These are phyloP conservation scores for Cutaneotrichosporon sp. DNA, from an alignment of 1,284 basidiomycete genomes.

Conservation along the genomic window DNA sequence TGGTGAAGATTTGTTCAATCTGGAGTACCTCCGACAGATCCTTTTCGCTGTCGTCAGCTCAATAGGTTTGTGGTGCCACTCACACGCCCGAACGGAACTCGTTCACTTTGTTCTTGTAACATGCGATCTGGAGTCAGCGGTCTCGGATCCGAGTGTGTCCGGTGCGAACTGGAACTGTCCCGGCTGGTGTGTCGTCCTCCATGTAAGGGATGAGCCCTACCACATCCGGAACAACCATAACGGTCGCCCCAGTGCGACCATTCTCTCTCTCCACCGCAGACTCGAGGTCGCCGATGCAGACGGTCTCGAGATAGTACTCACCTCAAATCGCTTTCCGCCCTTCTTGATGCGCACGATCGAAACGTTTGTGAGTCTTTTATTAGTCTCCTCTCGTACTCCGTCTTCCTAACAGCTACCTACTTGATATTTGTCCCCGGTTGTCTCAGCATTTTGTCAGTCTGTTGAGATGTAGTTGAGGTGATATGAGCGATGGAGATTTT, in stretches of 20 bases:
- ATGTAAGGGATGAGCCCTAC: too few relatives aligned
- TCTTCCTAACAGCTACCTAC: constrained; percentile 3
- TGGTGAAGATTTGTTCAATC: constrained; percentile 91
- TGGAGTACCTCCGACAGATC: constrained; percentile 94
- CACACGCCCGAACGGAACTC: constrained; percentile 91
- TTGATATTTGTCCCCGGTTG: constrained; percentile 24
- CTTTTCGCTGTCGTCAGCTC: constrained; percentile 61
- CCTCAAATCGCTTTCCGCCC: constrained; percentile 96
- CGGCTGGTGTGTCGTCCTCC: too few relatives aligned
- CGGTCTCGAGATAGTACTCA: constrained; percentile 38
- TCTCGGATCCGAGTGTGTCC: not conserved
- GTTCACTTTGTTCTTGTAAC: constrained; percentile 99
- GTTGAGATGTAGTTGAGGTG: not conserved
- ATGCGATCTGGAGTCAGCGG: constrained; percentile 66
- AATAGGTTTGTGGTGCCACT: constrained; percentile 41
- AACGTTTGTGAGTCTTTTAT: constrained; percentile 80
- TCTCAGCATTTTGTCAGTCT: constrained; percentile 14
- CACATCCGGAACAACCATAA: too few relatives aligned
- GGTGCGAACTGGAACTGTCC: too few relatives aligned
- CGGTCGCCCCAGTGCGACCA: too few relatives aligned
- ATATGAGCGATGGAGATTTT: not conserved
- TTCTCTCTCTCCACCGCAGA: too few relatives aligned
- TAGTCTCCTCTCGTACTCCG: not conserved
- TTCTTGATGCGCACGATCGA: constrained; percentile 94
- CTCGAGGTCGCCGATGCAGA: too few relatives aligned